A percentile compares a stretch with the other conserved stretches of the same genome.
Conservation (phyloP, 2,329 filamentous ascomycete species). For the Ceratocystis lukuohia region DNA sequence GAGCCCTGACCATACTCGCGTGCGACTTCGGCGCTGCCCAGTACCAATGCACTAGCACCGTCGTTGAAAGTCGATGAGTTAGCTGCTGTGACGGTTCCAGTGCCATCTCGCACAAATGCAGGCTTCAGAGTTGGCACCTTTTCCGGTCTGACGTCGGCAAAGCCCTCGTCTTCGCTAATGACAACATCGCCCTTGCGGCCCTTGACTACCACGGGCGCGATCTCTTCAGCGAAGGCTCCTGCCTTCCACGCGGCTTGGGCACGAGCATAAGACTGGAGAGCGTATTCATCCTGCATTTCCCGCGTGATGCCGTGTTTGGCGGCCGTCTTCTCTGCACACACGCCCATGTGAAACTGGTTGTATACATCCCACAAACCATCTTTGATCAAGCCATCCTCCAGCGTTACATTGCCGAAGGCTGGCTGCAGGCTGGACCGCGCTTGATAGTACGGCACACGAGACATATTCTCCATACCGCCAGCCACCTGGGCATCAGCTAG, state of each 20-base stretch:
- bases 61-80: conserved; percentile 93
- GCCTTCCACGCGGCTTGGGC: conserved; percentile 81
- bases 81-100: conserved; percentile 82
- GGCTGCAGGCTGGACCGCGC: conserved; percentile 69
- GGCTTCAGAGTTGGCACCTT: conserved; percentile 80
- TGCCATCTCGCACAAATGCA: conserved; percentile 75
- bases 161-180: conserved; percentile 77
- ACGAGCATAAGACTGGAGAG: conserved; percentile 76
- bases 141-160: conserved; percentile 70
- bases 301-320: conserved; percentile 72
- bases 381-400: conserved; percentile 87
- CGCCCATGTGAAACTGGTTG: conserved; percentile 94
- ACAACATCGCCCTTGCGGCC: conserved; percentile 70
- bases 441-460: conserved; percentile 79
- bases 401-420: conserved; percentile 71
- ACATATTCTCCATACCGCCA: conserved; percentile 98
- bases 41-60: conserved; percentile 76
- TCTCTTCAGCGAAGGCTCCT: conserved; percentile 75
- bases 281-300: conserved; percentile 81
- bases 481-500: conserved; percentile 79
- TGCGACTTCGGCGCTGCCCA: conserved; percentile 69
- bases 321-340: conserved; percentile 87
- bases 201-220: conserved; percentile 75
- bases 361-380: conserved; percentile 95
- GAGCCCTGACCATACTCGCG: conserved; percentile 65